Percentiles rank a stretch among this genome's conserved stretches.
These are phyloP conservation scores for Metahyphopichia silvanorum DNA, from an alignment of 805 yeast species.

Conservation along the genomic window DNA sequence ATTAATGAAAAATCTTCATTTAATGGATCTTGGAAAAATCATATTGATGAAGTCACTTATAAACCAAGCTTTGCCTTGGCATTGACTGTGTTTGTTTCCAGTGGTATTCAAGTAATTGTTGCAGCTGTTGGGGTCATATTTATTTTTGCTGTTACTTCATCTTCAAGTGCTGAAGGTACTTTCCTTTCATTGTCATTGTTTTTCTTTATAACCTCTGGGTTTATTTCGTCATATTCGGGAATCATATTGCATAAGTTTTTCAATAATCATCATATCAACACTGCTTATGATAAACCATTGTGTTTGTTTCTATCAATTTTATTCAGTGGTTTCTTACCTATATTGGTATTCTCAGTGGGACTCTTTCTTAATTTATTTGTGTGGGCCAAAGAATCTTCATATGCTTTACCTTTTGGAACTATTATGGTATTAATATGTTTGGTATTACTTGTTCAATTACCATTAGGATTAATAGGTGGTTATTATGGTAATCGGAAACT, in stretches of 20 bases:
- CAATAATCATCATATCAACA: constrained; percentile 35
- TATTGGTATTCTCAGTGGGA: constrained; percentile 47
- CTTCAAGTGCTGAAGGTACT: constrained; percentile 63
- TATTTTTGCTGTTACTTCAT: constrained; percentile 37
- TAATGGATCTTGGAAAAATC: constrained; percentile 48
- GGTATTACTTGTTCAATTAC: constrained; percentile 67
- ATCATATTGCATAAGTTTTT: constrained; percentile 59
- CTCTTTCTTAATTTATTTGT: constrained; percentile 62
- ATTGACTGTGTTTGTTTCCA: constrained; percentile 58
- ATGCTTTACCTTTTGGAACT: constrained; percentile 77
- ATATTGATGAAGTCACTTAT: constrained; percentile 51
- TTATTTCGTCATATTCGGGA: constrained; percentile 71
- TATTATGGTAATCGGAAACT: constrained; percentile 38
- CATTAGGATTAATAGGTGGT: constrained; percentile 76
- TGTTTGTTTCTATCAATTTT: constrained; percentile 18
- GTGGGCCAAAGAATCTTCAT: constrained; percentile 73
- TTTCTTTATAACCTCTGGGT: constrained; percentile 66
- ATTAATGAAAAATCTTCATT: background rate
- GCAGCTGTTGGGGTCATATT: constrained; percentile 60
- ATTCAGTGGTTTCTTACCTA: constrained; percentile 42
- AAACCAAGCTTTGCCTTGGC: constrained; percentile 47
- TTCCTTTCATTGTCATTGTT: constrained; percentile 57
- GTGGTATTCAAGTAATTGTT: constrained; percentile 72
- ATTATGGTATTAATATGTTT: constrained; percentile 55
- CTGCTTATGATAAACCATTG: constrained; percentile 11